Base-by-base conservation (phyloP, 345 rosid genomes). In the Eucalyptus cloeziana region DNA sequence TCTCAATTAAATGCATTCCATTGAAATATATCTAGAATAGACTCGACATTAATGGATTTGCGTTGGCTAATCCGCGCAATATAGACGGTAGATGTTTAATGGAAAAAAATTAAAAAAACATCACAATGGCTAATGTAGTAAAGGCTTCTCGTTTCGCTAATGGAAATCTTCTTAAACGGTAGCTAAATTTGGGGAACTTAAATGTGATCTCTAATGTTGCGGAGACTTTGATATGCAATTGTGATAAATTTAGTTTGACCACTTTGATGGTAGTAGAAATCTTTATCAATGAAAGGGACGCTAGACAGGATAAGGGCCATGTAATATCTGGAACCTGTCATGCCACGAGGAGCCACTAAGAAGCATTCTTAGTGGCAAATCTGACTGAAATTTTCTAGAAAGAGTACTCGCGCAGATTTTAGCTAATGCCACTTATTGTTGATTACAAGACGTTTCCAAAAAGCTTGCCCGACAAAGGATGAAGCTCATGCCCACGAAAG, bases 301-400 rank as follows among this genome's bases (percentile, higher is more conserved):
- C 4, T 13, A 25, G 7, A 12, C 2, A 27, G 4, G 4, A 2
- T 6, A 24, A 56, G 24, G 24, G 2, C 9, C 30, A 58, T 11
- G 2, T 9, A 6, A 25, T 24, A 58, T 58, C 4, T 0, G 1
- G 30, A 24, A 58, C 62, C 0, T 0, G 4, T 56, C 31, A 60
- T 11, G 7, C 31, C 67, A 27, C 7, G 6, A 60, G 0, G 12
- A 25, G 15, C 13, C 15, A 60, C 31, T 60, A 27, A 11, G 13
- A 10, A 60, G 5, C 27, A 10, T 56, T 24, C 3, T 24, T 3
- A 3, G 1, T 24, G 64, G 56, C 56, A 51, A 58, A 24, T 4
- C 3, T 1, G 13, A 58, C 13, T 11, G 13, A 60, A 60, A 2
- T 12, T 60, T 31, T 60, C 31, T 27, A 60, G 4, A 27, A 27